Base-by-base conservation (phyloP, 2,329 filamentous ascomycete species). In the Westerdykella ornata region DNA sequence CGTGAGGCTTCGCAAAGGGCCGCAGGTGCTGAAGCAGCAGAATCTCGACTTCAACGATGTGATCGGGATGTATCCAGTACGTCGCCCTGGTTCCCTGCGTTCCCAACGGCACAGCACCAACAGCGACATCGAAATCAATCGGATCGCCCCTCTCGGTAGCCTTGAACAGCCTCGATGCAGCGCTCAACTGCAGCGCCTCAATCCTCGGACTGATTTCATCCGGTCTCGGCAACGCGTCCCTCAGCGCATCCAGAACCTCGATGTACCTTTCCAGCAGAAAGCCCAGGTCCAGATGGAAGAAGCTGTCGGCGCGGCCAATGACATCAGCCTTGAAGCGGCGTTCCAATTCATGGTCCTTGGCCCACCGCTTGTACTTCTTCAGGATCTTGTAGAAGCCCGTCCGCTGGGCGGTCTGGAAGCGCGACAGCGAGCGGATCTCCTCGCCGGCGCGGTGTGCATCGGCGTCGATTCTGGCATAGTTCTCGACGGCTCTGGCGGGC, bases 281-380 rank as follows among this genome's bases (percentile, higher is more conserved):
- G 29, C 68, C 69, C 46, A 87, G 78, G 59, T 88, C 79, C 49
- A 79, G 73, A 38, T 75, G 75, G 6, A 82, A 84, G 57, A 90
- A 88, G 64, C 82, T 85, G 63, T 82, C 84, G 3, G 79, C 80
- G 41, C 79, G 72, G 37, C 72, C 71, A 36, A 87, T 71, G 17
- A 90, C 68, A 51, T 81, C 76, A 20, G 81, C 74, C 46, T 77
- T 79, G 65, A 92, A 85, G 17, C 81, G 77, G 35, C 71, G 69
- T 45, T 77, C 76, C 16, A 92, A 70, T 0, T 76, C 73, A 5
- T 72, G 72, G 16, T 85, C 88, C 31, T 81, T 80, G 3, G 86
- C 90, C 87, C 87, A 92, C 75, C 88, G 89, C 75, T 83, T 72
- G 67, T 92, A 90, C 61, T 94, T 94, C 63, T 90, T 92, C 26